Base-by-base conservation (phyloP, 2,329 filamentous ascomycete genomes). In the Penicillium sp. region DNA sequence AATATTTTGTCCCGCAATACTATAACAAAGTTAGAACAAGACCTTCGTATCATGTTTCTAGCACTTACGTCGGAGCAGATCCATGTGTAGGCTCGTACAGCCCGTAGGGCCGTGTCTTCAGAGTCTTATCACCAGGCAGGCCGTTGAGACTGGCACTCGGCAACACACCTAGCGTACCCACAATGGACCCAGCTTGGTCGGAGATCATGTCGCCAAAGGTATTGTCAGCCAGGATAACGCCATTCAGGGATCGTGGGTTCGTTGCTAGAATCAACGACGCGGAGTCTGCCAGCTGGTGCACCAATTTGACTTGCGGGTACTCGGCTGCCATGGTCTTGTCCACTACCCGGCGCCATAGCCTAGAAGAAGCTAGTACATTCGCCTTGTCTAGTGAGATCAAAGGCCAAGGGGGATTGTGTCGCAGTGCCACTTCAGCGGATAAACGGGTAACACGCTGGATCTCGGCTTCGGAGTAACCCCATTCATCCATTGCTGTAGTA, bases 41-140 rank as follows among this genome's bases (percentile, higher is more conserved):
- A 25, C 4, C 9, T 13, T 29, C 1, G 6, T 15, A 10, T 10
- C 13, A 34, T 29, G 2, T 2, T 15, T 39, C 34, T 21, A 12
- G 23, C 16, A 64, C 69, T 57, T 60, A 74, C 69, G 63, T 69
- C 32, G 72, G 71, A n/a, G 69, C 73, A 34, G 72, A 74, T 15
- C 72, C 91, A 75, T 97, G 91, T 60, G 96, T 96, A 9, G 92
- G 92, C 81, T 97, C 92, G 73, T 95, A 97, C 65, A 96, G 90
- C 54, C 90, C 91, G 71, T 92, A 93, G 71, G 90, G 89, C 70
- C 83, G 86, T 63, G 82, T 83, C 77, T 90, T 88, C 18, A 63
- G 42, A 2, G 47, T 50, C 50, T 62, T 64, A 52, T 88, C 88
- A 66, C 92, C 89, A 0, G 91, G 91, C 56, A 94, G 84, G 16